A percentile compares a stretch with the other conserved stretches of the same genome.
These are phyloP conservation scores for Jackrogersella minutella DNA, from an alignment of 495 filamentous ascomycete species.

Conservation along the genomic window DNA sequence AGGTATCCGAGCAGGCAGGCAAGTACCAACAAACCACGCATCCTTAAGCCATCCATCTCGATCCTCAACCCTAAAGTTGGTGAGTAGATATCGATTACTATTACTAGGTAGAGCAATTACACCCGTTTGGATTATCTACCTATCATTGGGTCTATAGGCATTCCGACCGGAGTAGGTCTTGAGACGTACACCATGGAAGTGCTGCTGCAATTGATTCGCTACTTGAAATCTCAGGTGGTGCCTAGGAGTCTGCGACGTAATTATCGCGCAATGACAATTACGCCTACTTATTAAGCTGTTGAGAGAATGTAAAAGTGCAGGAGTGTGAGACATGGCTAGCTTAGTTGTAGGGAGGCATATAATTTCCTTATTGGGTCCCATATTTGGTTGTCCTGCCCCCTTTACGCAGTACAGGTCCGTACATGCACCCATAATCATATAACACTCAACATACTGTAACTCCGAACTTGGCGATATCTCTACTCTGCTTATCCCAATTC, in stretches of 20 bases:
- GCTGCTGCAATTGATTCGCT: conserved; percentile 36
- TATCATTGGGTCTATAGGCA: conserved; percentile 24
- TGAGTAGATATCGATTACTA: conserved; percentile 14
- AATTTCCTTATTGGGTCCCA: conserved; percentile 28
- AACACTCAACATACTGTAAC: conserved; percentile 18
- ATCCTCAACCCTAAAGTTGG: neutral
- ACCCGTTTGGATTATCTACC: conserved; percentile 18
- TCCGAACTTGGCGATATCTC: conserved; percentile 35
- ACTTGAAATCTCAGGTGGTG: conserved; percentile 18
- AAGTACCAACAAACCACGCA: conserved; percentile 33
- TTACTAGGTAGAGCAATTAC: conserved; percentile 32
- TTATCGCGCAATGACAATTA: conserved; percentile 38
- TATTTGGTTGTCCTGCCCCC: conserved; percentile 22
- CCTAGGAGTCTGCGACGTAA: conserved; percentile 26
- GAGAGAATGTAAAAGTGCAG: neutral
- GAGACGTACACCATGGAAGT: conserved; percentile 35
- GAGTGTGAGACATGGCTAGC: conserved; percentile 9
- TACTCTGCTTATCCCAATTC: conserved; percentile 28
- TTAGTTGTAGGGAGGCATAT: conserved; percentile 8
- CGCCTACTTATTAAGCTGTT: conserved; percentile 18
- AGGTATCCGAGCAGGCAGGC: neutral
- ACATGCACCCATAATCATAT: neutral
- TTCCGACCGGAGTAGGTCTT: conserved; percentile 24
- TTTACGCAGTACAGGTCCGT: no score
- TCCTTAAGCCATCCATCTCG: conserved; percentile 25